Conservation (phyloP, 176 grass and related monocot genomes). For the Miscanthus lutarioriparius region DNA sequence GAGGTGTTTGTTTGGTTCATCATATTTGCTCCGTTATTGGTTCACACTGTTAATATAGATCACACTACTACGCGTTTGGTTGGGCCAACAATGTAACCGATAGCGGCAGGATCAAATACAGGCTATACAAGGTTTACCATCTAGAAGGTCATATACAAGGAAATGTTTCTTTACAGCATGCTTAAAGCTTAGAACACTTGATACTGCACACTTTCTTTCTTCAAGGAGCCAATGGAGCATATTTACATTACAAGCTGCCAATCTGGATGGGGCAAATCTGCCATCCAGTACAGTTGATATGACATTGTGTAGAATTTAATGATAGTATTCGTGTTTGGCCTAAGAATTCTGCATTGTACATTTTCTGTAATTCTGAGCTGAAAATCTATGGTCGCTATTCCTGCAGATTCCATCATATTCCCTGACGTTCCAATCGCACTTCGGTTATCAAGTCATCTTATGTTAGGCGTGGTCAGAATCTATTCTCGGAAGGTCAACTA, state of each 20-base stretch:
- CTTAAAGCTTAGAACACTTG: background rate
- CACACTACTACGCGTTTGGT: too few relatives aligned
- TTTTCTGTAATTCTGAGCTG: background rate
- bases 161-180: background rate
- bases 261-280: background rate
- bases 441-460: constrained; percentile 97
- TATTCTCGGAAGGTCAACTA: constrained; percentile 99
- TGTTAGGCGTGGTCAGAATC: constrained; percentile 97
- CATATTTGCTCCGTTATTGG: too few relatives aligned
- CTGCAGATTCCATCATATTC: constrained; percentile 98
- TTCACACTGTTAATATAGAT: too few relatives aligned
- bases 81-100: too few relatives aligned
- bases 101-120: too few relatives aligned
- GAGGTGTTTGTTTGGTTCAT: too few relatives aligned
- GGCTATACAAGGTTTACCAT: background rate
- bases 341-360: background rate
- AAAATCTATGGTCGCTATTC: constrained; percentile 13
- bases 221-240: constrained; percentile 1
- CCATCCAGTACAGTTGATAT: background rate
- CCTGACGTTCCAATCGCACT: constrained; percentile 97
- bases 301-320: background rate
- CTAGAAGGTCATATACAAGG: background rate
- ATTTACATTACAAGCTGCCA: background rate
- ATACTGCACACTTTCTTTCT: background rate
- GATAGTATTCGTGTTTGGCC: background rate